Base-by-base conservation (phyloP, 2,329 filamentous ascomycete species). In the Aspergillus aculeatinus region DNA sequence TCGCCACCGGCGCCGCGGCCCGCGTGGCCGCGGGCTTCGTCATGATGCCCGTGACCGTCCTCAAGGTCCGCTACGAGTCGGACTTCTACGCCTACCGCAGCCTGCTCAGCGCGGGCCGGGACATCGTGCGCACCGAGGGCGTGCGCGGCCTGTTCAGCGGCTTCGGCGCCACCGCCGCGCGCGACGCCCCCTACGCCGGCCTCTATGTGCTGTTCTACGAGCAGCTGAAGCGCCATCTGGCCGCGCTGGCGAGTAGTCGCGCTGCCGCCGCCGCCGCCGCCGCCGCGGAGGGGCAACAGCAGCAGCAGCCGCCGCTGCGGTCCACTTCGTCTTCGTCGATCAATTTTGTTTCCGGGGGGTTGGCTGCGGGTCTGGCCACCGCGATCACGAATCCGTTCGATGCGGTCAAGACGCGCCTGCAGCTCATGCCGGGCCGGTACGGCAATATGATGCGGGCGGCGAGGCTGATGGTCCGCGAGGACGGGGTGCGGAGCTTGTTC, bases 181-280 rank as follows among this genome's bases (percentile, higher is more conserved):
- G 95, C 50, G 95, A 99, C 76, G 95, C 93, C n/a, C 95, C 95
- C 0, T 98, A 98, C 73, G 95, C 95, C 0, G 95, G 95, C 0
- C 82, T 97, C 16, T 99, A 99, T 72, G 92, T 99, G 0, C 80
- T 97, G 7, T 90, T 96, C 68, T 99, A 99, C 77, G 95, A 99
- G 78, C 76, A 80, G 55, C 64, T 73, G 21, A 80, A 80, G 58
- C 72, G 73, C 6, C 68, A 63, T 4, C 62, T 79, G 9, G 66
- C 72, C 0, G 59, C 66, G 11, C 49, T 77, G 51, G 62, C 68
- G 25, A 52, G 61, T 29, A 23, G 16, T 35, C 27, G 27, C 27
- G 27, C 27, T 9, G 27, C 27, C 6, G 27, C 27, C 1, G 27
- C 27, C 27, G 27, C 27, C 7, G 27, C 27, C 27, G 27, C 27